phyloP scores from a whole-genome alignment of 768 basidiomycete genomes.

The Mycena metata region DNA sequence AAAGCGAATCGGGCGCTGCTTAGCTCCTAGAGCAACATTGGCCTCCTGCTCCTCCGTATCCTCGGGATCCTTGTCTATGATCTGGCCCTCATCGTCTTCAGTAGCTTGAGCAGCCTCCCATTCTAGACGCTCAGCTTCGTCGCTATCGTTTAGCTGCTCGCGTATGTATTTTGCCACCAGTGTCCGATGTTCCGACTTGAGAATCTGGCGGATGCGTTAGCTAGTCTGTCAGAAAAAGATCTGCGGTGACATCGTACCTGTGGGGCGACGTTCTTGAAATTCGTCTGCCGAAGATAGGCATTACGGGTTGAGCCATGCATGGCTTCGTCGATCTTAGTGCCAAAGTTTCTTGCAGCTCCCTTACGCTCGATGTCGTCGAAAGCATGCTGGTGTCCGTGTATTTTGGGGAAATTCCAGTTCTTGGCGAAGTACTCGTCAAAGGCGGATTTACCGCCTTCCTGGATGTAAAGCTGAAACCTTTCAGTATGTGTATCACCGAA shows the following conservation, averaged over 20 bases:
- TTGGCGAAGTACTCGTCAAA: slow-evolving; percentile 32
- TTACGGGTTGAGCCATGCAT: slow-evolving; percentile 47
- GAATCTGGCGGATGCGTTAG: slow-evolving; percentile 33
- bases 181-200: slow-evolving; percentile 34
- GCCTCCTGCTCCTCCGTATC: neutral
- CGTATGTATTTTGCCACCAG: slow-evolving; percentile 33
- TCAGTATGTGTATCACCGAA: neutral
- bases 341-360: slow-evolving; percentile 48
- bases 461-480: neutral
- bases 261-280: slow-evolving; percentile 49
- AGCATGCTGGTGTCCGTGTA: slow-evolving; percentile 49
- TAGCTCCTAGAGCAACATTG: slow-evolving; percentile 28
- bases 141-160: slow-evolving; percentile 23
- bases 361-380: slow-evolving; percentile 51
- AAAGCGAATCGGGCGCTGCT: neutral
- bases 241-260: slow-evolving; percentile 43
- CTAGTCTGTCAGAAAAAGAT: too few species aligned
- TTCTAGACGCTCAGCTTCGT: slow-evolving; percentile 10
- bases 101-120: too few species aligned
- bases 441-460: neutral
- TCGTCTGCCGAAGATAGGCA: slow-evolving; percentile 45
- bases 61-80: neutral
- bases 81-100: neutral
- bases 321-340: slow-evolving; percentile 47
- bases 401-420: slow-evolving; percentile 54